These are phyloP conservation scores for Colletotrichum orchidophilum DNA, from an alignment of 2,329 filamentous ascomycete species.

Conservation along the genomic window DNA sequence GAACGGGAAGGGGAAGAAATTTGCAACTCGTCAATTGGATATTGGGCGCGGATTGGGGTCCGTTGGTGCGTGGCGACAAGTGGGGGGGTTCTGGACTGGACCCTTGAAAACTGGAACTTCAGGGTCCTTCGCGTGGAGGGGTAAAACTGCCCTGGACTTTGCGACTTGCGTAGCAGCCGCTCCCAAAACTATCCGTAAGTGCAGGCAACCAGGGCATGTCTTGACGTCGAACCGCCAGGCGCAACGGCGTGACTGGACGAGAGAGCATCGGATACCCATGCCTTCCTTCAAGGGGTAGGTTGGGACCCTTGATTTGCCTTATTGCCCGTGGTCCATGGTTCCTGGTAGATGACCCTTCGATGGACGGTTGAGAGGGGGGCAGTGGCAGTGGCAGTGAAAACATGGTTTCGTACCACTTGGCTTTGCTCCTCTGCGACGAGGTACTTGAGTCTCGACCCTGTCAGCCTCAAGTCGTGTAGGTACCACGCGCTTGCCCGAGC, in stretches of 20 bases:
- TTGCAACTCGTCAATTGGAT: constrained; percentile 30
- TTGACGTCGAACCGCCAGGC: not conserved
- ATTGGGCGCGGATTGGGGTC: constrained; percentile 26
- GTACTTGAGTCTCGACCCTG: not conserved
- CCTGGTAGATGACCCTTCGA: not conserved
- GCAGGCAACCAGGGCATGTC: not conserved
- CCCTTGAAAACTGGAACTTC: constrained; percentile 35
- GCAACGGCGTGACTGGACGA: constrained; percentile 2
- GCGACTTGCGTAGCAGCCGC: not conserved
- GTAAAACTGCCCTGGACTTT: constrained; percentile 7
- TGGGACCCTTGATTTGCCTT: not conserved
- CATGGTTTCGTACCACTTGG: not conserved
- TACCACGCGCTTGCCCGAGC: constrained; percentile 15
- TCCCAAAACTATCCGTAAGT: not conserved
- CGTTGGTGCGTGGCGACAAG: constrained; percentile 28
- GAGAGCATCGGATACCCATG: not conserved
- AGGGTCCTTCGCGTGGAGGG: constrained; percentile 32
- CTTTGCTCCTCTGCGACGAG: not conserved
- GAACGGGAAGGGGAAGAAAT: constrained; percentile 16
- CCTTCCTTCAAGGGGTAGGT: not conserved
- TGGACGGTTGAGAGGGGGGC: not conserved
- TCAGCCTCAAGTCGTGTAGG: constrained; percentile 19
- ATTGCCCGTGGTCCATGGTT: not conserved
- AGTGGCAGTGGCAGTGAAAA: not conserved
- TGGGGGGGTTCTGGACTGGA: constrained; percentile 31